These are phyloP conservation scores for Melaleuca alternifolia DNA, from an alignment of 345 rosid genomes.

Conservation along the genomic window DNA sequence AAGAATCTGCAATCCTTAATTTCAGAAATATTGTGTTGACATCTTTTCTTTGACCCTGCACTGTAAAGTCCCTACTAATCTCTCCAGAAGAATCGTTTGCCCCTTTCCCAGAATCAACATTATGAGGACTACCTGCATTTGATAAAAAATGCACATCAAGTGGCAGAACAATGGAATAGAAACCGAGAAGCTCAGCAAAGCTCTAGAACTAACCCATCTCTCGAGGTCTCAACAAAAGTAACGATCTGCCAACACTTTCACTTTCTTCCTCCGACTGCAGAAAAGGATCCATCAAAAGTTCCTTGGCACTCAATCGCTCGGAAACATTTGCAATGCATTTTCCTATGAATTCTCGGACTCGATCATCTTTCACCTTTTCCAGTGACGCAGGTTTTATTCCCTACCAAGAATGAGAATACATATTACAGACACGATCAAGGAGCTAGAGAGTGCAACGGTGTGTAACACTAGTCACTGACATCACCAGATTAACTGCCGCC, in stretches of 20 bases:
- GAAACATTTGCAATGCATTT: conserved; percentile 81
- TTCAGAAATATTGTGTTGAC: conserved; percentile 71
- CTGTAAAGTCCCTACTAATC: conserved; percentile 42
- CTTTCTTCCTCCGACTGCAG: conserved; percentile 49
- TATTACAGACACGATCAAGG: background rate
- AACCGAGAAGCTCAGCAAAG: background rate
- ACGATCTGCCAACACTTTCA: conserved; percentile 21
- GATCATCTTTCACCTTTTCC: conserved; percentile 59
- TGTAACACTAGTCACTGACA: background rate
- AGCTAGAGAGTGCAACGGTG: background rate
- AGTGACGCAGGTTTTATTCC: conserved; percentile 93
- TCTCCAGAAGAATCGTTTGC: conserved; percentile 19
- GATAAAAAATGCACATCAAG: background rate
- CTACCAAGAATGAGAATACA: conserved; percentile 21
- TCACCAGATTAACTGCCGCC: background rate
- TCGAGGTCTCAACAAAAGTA: conserved; percentile 12
- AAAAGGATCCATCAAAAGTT: conserved; percentile 85
- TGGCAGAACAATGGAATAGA: background rate
- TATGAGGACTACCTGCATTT: conserved; percentile 32
- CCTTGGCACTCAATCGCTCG: conserved; percentile 64
- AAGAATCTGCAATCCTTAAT: conserved; percentile 70
- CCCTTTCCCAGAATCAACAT: background rate
- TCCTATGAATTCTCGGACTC: conserved; percentile 66
- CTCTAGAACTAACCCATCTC: conserved; percentile 22
- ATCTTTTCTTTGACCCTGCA: conserved; percentile 82